Evolutionary conservation across 2,329 filamentous ascomycete species (phyloP), one percentile per base, ranked within the genome.

Genomic region (Bipolaris bicolor): DNA sequence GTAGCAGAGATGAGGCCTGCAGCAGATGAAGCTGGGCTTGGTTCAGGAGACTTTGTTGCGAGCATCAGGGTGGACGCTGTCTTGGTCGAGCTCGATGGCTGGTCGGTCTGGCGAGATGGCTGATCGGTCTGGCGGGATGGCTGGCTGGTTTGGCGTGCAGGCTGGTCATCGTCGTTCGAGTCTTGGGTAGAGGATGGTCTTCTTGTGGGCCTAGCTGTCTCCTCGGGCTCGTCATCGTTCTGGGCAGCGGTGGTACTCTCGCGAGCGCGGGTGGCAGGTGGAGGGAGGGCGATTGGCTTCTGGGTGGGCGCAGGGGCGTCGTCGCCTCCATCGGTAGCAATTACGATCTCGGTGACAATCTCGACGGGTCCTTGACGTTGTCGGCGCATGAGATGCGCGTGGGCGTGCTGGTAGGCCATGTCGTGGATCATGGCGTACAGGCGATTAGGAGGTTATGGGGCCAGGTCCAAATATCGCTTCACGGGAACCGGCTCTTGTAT

Each of bases 311-410:
- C 72, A 72, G 84, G 85, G 52, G 10, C 29, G 10, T 81, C 77
- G 20, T 78, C 65, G 29, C 81, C 77, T 0, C 84, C 86, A 44
- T 84, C 77, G 69, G 85, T 83, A 40, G 86, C 78, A 39, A 83
- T 72, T 0, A 75, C 74, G 10, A 80, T 69, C 47, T 79, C 65
- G 2, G 77, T 80, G 16, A 65, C 66, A 9, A 66, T 49, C 2
- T 52, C 55, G 1, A 55, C 46, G 26, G 64, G 43, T 50, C 56
- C 57, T 24, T 63, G 36, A 45, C 60, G 66, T 56, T 75, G 70
- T 20, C 74, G 71, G 37, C 64, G 73, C 64, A 67, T 60, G 15
- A 71, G 61, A 59, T 75, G 73, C 58, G 62, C 44, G 11, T 64
- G 60, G 24, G 58, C 68, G 43, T 74, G 71, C 20, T 68, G 64